Evolutionary conservation across 2,329 filamentous ascomycete species (phyloP).

Genomic region (Alternaria atra): DNA sequence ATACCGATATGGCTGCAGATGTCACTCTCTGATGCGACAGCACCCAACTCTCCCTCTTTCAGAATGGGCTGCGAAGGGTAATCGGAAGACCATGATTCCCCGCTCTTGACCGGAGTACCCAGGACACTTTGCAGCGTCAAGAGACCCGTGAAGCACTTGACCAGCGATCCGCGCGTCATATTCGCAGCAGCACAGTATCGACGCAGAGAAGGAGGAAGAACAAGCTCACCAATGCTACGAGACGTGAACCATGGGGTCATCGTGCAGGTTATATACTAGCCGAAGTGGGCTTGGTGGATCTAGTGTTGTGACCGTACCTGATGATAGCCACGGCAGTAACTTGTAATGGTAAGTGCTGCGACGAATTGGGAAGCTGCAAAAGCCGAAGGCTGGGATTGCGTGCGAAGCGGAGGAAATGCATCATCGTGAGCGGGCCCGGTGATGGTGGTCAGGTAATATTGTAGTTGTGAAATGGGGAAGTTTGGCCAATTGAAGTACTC

Average conservation of each 20-base stretch:
- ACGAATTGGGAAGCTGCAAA: slow-evolving; percentile 15
- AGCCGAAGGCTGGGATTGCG: slow-evolving; percentile 5
- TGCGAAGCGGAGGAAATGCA: slow-evolving; percentile 8
- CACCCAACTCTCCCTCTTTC: slow-evolving; percentile 49
- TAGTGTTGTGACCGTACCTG: background rate
- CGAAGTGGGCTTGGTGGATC: slow-evolving; percentile 11
- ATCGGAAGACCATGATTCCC: slow-evolving; percentile 9
- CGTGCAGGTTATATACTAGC: slow-evolving; percentile 20
- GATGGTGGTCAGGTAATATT: slow-evolving; percentile 3
- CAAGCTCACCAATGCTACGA: slow-evolving; percentile 12
- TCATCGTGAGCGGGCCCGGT: slow-evolving; percentile 1
- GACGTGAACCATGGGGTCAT: slow-evolving; percentile 14
- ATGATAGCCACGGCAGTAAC: slow-evolving; percentile 7
- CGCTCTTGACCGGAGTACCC: slow-evolving; percentile 33
- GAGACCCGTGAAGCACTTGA: slow-evolving; percentile 34
- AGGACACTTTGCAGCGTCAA: slow-evolving; percentile 40
- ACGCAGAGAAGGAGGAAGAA: slow-evolving; percentile 19
- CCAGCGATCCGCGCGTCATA: slow-evolving; percentile 35
- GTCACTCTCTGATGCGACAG: slow-evolving; percentile 57
- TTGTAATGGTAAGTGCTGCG: slow-evolving; percentile 8
- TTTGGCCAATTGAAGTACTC: background rate
- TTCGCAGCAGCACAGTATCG: slow-evolving; percentile 12
- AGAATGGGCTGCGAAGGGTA: slow-evolving; percentile 25
- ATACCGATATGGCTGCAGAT: slow-evolving; percentile 59
- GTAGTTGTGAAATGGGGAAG: background rate